phyloP scores from a whole-genome alignment of 257 asterid species.

The Orobanche coerulescens region DNA sequence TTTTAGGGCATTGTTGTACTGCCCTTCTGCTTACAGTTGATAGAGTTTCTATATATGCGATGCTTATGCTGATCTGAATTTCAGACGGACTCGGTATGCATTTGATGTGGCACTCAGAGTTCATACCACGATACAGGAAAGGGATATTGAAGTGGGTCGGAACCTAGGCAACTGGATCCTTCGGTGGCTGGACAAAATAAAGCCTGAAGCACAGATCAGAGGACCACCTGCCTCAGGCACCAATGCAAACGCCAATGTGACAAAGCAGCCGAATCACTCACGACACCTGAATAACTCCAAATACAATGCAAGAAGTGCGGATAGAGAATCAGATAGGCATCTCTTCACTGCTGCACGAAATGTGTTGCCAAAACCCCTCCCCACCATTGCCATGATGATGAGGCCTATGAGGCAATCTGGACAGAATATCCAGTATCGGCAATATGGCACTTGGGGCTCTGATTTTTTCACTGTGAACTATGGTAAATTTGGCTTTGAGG shows the following conservation, averaged over 20 bases:
- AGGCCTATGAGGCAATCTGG: constrained; percentile 46
- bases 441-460: constrained; percentile 29
- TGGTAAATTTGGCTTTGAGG: constrained; percentile 32
- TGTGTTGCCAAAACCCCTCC: constrained; percentile 40
- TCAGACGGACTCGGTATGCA: constrained; percentile 68
- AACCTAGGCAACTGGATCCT: constrained; percentile 81
- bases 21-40: not conserved
- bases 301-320: constrained; percentile 24
- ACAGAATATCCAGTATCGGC: constrained; percentile 46
- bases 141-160: constrained; percentile 85
- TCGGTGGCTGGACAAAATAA: constrained; percentile 69
- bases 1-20: not conserved
- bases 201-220: constrained; percentile 84
- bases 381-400: constrained; percentile 42
- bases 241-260: constrained; percentile 22
- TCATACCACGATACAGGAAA: constrained; percentile 66
- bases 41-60: not conserved
- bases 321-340: constrained; percentile 50
- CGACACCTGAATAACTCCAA: constrained; percentile 26
- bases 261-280: constrained; percentile 30
- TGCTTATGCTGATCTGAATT: constrained; percentile 19
- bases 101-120: constrained; percentile 69
- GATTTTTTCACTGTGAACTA: constrained; percentile 25
- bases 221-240: constrained; percentile 28
- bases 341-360: constrained; percentile 46